These are phyloP conservation scores for Veloboletus limbatus DNA, from an alignment of 1,284 basidiomycete genomes.

Conservation along the genomic window DNA sequence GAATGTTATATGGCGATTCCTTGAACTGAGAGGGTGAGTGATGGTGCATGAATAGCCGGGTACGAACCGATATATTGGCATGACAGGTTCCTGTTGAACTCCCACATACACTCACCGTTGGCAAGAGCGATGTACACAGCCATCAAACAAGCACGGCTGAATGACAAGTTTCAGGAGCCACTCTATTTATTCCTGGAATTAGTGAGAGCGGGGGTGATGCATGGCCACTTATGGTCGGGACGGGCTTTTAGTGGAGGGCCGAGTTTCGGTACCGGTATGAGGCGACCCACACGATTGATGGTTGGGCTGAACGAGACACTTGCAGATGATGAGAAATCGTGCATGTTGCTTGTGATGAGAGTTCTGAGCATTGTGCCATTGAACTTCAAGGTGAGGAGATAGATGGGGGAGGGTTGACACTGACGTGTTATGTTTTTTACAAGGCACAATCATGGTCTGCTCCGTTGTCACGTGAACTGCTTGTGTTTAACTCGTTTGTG, in stretches of 20 bases:
- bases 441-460: conserved; percentile 90
- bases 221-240: conserved; percentile 89
- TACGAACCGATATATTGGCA: conserved; percentile 13
- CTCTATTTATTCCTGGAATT: conserved; percentile 92
- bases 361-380: conserved; percentile 92
- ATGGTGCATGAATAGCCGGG: neutral
- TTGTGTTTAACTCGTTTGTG: conserved; percentile 98
- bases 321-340: conserved; percentile 84
- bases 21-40: conserved; percentile 87
- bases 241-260: conserved; percentile 91
- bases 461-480: conserved; percentile 90
- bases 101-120: conserved; percentile 86
- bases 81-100: conserved; percentile 78
- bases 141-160: conserved; percentile 74
- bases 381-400: conserved; percentile 77
- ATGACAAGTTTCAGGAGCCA: conserved; percentile 98
- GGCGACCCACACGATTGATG: conserved; percentile 21
- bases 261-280: conserved; percentile 82
- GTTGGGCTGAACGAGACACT: conserved; percentile 15
- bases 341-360: conserved; percentile 95
- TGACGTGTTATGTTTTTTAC: conserved; percentile 15
- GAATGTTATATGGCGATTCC: conserved; percentile 97
- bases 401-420: neutral
- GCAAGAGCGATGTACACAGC: conserved; percentile 90
- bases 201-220: conserved; percentile 91